Conservation (phyloP, 2,329 filamentous ascomycete genomes). For the Colletotrichum nymphaeae region DNA sequence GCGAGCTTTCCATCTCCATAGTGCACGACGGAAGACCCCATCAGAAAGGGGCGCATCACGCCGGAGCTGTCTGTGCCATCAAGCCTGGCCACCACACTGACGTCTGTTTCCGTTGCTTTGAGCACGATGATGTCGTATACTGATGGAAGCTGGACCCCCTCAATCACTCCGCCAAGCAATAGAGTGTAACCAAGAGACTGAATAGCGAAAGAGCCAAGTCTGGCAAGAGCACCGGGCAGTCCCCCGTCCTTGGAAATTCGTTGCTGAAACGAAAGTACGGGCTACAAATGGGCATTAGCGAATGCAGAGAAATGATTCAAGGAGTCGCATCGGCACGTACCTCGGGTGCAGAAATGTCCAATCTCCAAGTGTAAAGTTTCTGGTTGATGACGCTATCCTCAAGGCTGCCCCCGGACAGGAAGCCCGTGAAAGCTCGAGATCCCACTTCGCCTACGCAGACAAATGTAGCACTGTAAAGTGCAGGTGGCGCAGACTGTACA, state of each 20-base stretch:
- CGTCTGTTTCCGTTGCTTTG: constrained; percentile 36
- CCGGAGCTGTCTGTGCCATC: constrained; percentile 44
- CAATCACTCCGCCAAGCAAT: constrained; percentile 57
- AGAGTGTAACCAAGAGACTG: constrained; percentile 42
- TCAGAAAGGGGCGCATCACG: constrained; percentile 70
- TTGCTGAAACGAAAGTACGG: constrained; percentile 7
- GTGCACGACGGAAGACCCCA: constrained; percentile 71
- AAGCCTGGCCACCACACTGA: constrained; percentile 51
- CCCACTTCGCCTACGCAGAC: constrained; percentile 40
- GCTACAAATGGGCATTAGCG: not conserved
- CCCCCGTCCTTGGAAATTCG: not conserved
- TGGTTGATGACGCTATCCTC: constrained; percentile 70
- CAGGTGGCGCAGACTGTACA: constrained; percentile 46
- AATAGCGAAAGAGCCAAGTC: constrained; percentile 57
- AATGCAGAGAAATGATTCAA: not conserved
- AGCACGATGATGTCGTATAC: constrained; percentile 63
- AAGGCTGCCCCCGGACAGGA: constrained; percentile 79
- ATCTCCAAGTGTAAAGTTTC: constrained; percentile 74
- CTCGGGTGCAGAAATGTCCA: constrained; percentile 53
- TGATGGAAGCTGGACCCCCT: constrained; percentile 53
- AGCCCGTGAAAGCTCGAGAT: constrained; percentile 60
- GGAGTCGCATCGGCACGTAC: constrained; percentile 44
- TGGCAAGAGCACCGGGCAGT: constrained; percentile 38
- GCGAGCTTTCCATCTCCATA: constrained; percentile 63
- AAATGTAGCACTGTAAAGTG: constrained; percentile 58